phyloP scores from a whole-genome alignment of 73 alveolate genomes.

The Paramecium sexaurelia region DNA sequence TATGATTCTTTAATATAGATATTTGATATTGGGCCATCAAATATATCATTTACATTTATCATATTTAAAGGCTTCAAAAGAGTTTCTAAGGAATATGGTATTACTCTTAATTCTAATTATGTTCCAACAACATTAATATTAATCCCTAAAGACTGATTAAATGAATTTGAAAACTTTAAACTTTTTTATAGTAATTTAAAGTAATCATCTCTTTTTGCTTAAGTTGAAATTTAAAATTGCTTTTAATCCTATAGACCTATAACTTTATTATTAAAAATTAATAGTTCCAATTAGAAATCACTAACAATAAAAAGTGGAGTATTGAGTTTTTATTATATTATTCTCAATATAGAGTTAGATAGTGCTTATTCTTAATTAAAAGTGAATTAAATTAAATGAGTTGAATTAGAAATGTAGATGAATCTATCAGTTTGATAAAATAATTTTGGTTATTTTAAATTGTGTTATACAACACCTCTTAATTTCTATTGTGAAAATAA shows the following conservation, averaged over 20 bases:
- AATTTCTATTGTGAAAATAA: background rate
- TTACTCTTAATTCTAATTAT: background rate
- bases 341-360: background rate
- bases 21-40: background rate
- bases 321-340: background rate
- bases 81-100: background rate
- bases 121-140: background rate
- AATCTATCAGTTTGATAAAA: background rate
- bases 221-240: background rate
- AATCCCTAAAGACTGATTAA: background rate
- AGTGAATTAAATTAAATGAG: background rate
- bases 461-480: background rate
- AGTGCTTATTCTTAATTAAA: background rate
- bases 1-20: background rate
- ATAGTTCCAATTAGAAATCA: background rate
- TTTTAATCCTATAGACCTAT: background rate
- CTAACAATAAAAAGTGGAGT: background rate
- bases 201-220: background rate
- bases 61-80: background rate
- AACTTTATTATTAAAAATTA: background rate
- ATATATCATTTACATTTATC: background rate
- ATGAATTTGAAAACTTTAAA: background rate
- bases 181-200: background rate
- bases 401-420: background rate
- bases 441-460: background rate